Evolutionary conservation across 768 basidiomycete species (phyloP).

Genomic region (Trametes cinnabarina): DNA sequence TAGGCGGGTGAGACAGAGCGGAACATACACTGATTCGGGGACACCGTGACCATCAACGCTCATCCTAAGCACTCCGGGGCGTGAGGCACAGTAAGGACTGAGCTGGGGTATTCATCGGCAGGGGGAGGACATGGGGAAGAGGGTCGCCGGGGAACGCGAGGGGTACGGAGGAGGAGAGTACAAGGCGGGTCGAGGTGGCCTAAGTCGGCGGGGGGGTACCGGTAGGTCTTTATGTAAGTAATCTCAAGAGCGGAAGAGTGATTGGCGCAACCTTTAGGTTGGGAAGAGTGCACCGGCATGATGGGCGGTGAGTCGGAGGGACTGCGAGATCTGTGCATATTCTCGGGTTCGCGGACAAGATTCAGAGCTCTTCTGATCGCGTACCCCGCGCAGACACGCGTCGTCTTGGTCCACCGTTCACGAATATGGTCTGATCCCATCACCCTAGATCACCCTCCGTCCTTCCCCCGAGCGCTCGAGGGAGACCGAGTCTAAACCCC

Average conservation of each 20-base stretch:
- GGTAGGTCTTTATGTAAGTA: slow-evolving; percentile 1
- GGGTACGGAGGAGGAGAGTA: neutral
- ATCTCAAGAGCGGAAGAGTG: neutral
- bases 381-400: neutral
- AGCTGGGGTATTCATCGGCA: neutral
- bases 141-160: neutral
- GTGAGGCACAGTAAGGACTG: neutral
- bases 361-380: neutral
- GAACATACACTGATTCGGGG: slow-evolving; percentile 10
- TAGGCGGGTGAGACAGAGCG: slow-evolving; percentile 6
- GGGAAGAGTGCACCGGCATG: neutral
- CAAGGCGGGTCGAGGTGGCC: neutral
- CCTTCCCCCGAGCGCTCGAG: neutral
- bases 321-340: neutral
- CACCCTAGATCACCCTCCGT: neutral
- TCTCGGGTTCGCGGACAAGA: neutral
- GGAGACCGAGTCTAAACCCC: neutral
- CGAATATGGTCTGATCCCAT: neutral
- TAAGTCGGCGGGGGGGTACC: too few relatives aligned
- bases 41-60: slow-evolving; percentile 10
- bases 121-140: slow-evolving; percentile 8
- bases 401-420: neutral
- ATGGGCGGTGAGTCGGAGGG: neutral
- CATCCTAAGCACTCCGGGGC: slow-evolving; percentile 7
- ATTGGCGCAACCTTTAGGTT: neutral